Evolutionary conservation across 2,329 filamentous ascomycete genomes (phyloP).

Genomic region (Epichloe aotearoae): DNA sequence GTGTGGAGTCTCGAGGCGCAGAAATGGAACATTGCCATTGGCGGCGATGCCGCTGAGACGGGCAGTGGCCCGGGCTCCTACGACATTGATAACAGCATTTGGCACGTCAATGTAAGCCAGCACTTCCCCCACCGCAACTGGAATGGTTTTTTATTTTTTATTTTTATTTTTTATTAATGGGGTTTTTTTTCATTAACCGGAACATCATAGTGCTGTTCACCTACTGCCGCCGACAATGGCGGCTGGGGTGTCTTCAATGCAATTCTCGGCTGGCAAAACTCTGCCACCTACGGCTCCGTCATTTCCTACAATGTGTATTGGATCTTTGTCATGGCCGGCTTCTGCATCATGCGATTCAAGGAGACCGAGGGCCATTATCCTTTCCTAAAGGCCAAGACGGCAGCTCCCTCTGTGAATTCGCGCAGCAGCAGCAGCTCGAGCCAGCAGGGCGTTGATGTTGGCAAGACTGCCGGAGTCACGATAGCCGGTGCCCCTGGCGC

Average conservation of each 20-base stretch:
- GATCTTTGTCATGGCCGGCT: conserved; percentile 59
- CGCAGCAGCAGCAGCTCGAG: conserved; percentile 15
- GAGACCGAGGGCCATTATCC: conserved; percentile 43
- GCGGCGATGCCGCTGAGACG: conserved; percentile 39
- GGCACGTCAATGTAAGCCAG: conserved; percentile 62
- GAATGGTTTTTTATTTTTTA: background rate
- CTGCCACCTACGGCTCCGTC: conserved; percentile 75
- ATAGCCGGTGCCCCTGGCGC: conserved; percentile 13
- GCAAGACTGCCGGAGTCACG: conserved; percentile 14
- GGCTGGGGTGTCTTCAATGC: conserved; percentile 85
- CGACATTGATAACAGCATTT: conserved; percentile 64
- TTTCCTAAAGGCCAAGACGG: conserved; percentile 23
- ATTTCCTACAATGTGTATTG: conserved; percentile 84
- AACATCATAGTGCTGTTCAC: conserved; percentile 55
- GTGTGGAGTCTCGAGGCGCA: conserved; percentile 65
- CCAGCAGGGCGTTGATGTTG: conserved; percentile 10
- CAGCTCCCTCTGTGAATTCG: conserved; percentile 7
- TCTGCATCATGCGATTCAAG: conserved; percentile 51
- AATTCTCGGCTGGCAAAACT: conserved; percentile 78
- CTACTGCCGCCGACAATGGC: conserved; percentile 55
- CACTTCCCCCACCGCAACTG: too few relatives aligned
- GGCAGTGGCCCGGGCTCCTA: conserved; percentile 59
- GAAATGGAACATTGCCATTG: conserved; percentile 51
- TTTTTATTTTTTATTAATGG: background rate
- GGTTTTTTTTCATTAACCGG: background rate